Conservation (phyloP, 2,329 filamentous ascomycete genomes). For the Fusarium avenaceum region DNA sequence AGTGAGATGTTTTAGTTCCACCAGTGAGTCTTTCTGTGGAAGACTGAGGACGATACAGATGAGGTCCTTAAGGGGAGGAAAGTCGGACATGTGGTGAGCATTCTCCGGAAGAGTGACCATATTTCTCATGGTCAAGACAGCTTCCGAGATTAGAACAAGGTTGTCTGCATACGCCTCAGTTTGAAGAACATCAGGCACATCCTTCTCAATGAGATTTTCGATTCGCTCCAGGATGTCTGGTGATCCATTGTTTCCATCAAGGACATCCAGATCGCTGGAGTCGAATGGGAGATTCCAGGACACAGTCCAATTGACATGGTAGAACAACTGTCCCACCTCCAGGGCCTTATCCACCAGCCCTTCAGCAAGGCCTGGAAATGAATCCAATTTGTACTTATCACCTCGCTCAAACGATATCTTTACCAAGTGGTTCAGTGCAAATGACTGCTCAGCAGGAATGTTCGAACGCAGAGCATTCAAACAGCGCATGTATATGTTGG, state of each 20-base stretch:
- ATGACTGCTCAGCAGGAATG: constrained; percentile 86
- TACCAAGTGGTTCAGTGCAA: constrained; percentile 91
- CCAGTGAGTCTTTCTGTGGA: constrained; percentile 77
- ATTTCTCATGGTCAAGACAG: constrained; percentile 88
- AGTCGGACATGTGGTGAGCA: constrained; percentile 81
- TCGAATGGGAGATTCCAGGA: constrained; percentile 72
- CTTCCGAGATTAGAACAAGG: constrained; percentile 85
- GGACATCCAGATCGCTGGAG: constrained; percentile 62
- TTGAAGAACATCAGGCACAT: constrained; percentile 77
- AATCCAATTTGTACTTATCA: constrained; percentile 95
- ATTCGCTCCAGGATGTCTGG: constrained; percentile 75
- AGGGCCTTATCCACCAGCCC: constrained; percentile 88
- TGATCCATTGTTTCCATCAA: constrained; percentile 65
- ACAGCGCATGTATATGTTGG: constrained; percentile 92
- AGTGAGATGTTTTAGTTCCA: constrained; percentile 90
- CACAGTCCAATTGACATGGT: constrained; percentile 84
- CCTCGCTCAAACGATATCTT: constrained; percentile 96
- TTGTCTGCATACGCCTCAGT: constrained; percentile 77
- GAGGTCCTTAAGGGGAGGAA: constrained; percentile 82
- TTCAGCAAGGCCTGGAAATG: constrained; percentile 89
- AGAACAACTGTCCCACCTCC: constrained; percentile 82
- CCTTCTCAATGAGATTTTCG: constrained; percentile 68
- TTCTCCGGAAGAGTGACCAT: constrained; percentile 97
- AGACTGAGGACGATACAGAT: constrained; percentile 86
- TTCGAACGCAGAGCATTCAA: constrained; percentile 85